Conservation (phyloP, 2,329 filamentous ascomycete genomes). For the Aspergillus neotritici region DNA sequence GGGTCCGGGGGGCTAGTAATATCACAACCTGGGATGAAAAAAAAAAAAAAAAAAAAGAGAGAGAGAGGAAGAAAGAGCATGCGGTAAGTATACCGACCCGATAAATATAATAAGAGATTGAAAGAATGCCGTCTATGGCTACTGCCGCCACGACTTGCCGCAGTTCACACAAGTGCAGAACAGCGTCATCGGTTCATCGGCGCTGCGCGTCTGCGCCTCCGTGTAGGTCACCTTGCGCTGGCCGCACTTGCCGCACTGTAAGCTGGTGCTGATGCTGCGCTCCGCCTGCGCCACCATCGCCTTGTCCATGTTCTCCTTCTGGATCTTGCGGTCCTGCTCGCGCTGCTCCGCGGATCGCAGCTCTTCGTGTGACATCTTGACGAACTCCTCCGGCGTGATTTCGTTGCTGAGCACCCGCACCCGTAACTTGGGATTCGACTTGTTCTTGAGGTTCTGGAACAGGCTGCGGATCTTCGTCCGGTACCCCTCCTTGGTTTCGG, state of each 20-base stretch:
- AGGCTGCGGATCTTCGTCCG: slow-evolving; percentile 84
- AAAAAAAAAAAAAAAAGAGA: slow-evolving; percentile 1
- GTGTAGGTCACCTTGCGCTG: slow-evolving; percentile 93
- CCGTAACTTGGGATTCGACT: slow-evolving; percentile 73
- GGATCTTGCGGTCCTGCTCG: slow-evolving; percentile 66
- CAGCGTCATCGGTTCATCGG: slow-evolving; percentile 72
- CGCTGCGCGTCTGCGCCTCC: slow-evolving; percentile 90
- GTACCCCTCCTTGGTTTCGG: slow-evolving; percentile 68
- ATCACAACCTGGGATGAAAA: slow-evolving; percentile 7
- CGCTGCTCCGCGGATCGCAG: slow-evolving; percentile 81
- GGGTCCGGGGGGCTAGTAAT: slow-evolving; percentile 2
- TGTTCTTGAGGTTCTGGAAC: slow-evolving; percentile 92
- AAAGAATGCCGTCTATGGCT: slow-evolving; percentile 11
- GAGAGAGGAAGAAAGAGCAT: not conserved
- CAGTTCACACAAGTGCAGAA: slow-evolving; percentile 46
- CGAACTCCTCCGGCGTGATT: slow-evolving; percentile 67
- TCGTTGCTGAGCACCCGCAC: slow-evolving; percentile 68
- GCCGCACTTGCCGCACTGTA: slow-evolving; percentile 87
- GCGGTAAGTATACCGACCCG: not conserved
- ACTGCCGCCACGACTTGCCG: slow-evolving; percentile 45
- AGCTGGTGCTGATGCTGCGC: slow-evolving; percentile 79
- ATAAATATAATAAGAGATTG: slow-evolving; percentile 8
- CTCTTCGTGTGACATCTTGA: slow-evolving; percentile 82
- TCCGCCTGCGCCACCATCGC: slow-evolving; percentile 90
- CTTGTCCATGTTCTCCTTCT: slow-evolving; percentile 93